phyloP scores from a whole-genome alignment of 2,329 filamentous ascomycete species.

The Diatrype stigma region DNA sequence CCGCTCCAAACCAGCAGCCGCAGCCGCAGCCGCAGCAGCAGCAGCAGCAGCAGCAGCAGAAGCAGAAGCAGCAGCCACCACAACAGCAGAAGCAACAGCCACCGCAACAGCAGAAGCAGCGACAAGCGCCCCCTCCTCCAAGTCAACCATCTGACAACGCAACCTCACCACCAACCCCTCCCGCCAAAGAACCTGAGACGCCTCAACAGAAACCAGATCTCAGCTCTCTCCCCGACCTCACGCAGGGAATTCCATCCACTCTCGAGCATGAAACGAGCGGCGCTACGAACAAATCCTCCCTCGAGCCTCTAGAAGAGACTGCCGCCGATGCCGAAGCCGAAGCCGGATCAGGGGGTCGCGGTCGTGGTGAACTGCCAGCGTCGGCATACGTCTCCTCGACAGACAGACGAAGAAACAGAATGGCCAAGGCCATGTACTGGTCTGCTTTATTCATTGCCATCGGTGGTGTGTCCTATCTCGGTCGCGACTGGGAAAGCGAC shows the following conservation, averaged over 20 bases:
- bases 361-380: conserved; percentile 64
- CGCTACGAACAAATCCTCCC: conserved; percentile 34
- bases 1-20: conserved; percentile 6
- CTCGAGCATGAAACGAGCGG: conserved; percentile 69
- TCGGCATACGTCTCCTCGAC: conserved; percentile 87
- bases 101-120: neutral
- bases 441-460: conserved; percentile 52
- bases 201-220: conserved; percentile 47
- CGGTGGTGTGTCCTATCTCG: conserved; percentile 67
- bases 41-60: conserved; percentile 4
- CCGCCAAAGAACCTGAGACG: conserved; percentile 31
- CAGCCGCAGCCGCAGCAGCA: neutral
- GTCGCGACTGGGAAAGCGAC: conserved; percentile 76
- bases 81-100: neutral
- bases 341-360: conserved; percentile 45
- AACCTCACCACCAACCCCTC: neutral
- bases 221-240: conserved; percentile 75
- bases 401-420: conserved; percentile 72
- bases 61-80: conserved; percentile 13
- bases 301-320: conserved; percentile 32
- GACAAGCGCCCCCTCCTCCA: neutral
- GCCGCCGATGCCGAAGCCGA: conserved; percentile 38
- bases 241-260: conserved; percentile 91
- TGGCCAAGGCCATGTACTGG: conserved; percentile 72
- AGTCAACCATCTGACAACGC: neutral